phyloP scores from a whole-genome alignment of 441 rosid species.

The Bruguiera hainesii region DNA sequence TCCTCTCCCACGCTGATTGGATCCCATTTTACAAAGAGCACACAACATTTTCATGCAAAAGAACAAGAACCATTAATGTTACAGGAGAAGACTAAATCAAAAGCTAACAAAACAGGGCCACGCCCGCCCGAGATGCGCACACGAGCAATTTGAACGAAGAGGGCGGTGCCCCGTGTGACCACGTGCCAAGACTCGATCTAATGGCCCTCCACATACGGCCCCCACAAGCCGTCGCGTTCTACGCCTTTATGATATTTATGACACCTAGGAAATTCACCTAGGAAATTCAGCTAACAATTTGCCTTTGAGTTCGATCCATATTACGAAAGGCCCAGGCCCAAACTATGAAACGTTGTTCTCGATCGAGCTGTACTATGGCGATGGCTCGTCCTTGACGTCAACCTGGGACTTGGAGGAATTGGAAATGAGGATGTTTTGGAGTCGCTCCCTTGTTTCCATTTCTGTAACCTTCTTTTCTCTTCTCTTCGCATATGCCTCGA shows the following conservation, averaged over 20 bases:
- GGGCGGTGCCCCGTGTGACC: slow-evolving; percentile 27
- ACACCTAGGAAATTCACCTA: no score
- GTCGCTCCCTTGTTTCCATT: slow-evolving; percentile 36
- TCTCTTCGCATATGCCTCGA: slow-evolving; percentile 51
- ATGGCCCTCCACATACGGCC: neutral
- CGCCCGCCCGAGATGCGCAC: neutral
- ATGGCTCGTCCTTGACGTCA: slow-evolving; percentile 9
- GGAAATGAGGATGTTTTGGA: slow-evolving; percentile 34
- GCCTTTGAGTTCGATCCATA: no score
- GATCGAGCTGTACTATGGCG: neutral
- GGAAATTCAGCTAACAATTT: no score
- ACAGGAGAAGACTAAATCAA: no score
- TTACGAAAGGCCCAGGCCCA: no score
- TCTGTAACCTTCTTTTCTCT: slow-evolving; percentile 28
- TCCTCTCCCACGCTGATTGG: neutral
- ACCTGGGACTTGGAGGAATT: slow-evolving; percentile 25
- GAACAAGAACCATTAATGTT: no score
- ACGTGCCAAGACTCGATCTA: slow-evolving; percentile 17
- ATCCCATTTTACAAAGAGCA: neutral
- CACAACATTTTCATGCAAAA: neutral
- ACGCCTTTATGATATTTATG: no score
- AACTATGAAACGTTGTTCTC: neutral
- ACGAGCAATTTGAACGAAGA: slow-evolving; percentile 2
- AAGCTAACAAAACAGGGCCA: no score
- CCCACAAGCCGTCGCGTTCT: slow-evolving; percentile 31